Percentiles rank a stretch among this genome's conserved stretches.
phyloP scores from a whole-genome alignment of 208 protist genomes.

The Vickermania ingenoplastis region DNA sequence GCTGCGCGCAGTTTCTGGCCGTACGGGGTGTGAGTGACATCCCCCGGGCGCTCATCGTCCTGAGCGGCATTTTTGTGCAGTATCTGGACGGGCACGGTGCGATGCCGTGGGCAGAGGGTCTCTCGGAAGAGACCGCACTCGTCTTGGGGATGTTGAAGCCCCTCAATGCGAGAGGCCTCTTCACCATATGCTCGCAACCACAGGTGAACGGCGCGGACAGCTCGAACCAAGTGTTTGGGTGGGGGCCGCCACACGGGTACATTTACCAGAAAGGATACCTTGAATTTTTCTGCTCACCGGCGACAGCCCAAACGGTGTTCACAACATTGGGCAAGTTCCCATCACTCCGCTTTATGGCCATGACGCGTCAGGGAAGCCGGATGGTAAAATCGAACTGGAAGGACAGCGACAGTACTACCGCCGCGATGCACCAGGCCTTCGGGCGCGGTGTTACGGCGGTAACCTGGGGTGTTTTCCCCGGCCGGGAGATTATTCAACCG shows the following conservation, averaged over 20 bases:
- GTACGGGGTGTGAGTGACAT: conserved; percentile 18
- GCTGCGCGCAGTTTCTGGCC: conserved; percentile 28
- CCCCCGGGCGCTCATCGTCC: conserved; percentile 17
- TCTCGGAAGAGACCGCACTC: conserved; percentile 41
- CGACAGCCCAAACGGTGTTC: conserved; percentile 18
- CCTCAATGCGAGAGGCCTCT: conserved; percentile 80
- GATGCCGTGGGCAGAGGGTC: conserved; percentile 67
- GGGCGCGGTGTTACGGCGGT: conserved; percentile 33
- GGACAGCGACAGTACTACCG: not conserved
- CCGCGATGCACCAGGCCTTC: conserved; percentile 7
- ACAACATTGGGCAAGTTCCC: conserved; percentile 35
- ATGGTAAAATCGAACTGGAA: conserved; percentile 5
- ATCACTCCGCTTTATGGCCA: conserved; percentile 36
- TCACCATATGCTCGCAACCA: conserved; percentile 93
- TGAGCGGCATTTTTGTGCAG: conserved; percentile 27
- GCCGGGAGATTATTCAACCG: conserved; percentile 48
- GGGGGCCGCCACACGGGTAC: conserved; percentile 37
- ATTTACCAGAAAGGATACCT: conserved; percentile 64
- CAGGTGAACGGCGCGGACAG: conserved; percentile 78
- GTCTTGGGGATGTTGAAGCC: conserved; percentile 61
- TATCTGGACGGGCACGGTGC: conserved; percentile 33
- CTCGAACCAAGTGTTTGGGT: conserved; percentile 49
- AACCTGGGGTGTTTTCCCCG: conserved; percentile 68
- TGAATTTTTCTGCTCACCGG: conserved; percentile 53
- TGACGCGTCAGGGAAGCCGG: conserved; percentile 16